These are phyloP conservation scores for Maudiozyma bulderi DNA, from an alignment of 805 yeast species.

Conservation along the genomic window DNA sequence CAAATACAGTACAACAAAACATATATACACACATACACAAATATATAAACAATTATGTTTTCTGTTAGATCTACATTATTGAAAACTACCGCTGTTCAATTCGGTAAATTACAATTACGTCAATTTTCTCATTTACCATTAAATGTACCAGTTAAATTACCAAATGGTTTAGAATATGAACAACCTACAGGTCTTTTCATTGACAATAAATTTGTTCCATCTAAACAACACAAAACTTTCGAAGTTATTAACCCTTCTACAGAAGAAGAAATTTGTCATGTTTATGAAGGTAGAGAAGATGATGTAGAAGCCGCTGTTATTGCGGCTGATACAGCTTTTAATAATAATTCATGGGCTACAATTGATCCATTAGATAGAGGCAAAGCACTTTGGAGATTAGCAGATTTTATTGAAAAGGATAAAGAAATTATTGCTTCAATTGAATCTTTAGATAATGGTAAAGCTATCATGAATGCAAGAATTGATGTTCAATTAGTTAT, in stretches of 20 bases:
- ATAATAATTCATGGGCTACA: constrained; percentile 53
- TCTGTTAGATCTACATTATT: constrained; percentile 1
- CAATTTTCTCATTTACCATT: constrained; percentile 32
- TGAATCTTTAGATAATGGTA: constrained; percentile 87
- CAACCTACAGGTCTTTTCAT: constrained; percentile 78
- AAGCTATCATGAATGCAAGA: constrained; percentile 59
- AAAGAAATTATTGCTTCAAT: constrained; percentile 67
- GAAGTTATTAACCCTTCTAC: constrained; percentile 59
- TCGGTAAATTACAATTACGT: constrained; percentile 7
- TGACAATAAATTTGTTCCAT: constrained; percentile 58
- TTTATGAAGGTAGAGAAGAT: constrained; percentile 57
- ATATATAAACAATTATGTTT: neutral
- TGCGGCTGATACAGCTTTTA: constrained; percentile 74
- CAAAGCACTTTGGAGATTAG: constrained; percentile 53
- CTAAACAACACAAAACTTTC: constrained; percentile 51
- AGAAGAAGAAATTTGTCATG: constrained; percentile 57
- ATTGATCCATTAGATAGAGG: constrained; percentile 62
- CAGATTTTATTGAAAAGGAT: constrained; percentile 68
- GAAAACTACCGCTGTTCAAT: constrained; percentile 1
- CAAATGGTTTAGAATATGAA: constrained; percentile 59
- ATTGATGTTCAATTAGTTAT: constrained; percentile 71
- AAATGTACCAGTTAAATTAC: constrained; percentile 44
- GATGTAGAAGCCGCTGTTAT: constrained; percentile 79
- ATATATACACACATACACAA: neutral
- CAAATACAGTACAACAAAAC: neutral